A percentile compares a stretch with the other conserved stretches of the same genome.
Conservation (phyloP, 1,284 basidiomycete species). For the Ganoderma lingzhi region DNA sequence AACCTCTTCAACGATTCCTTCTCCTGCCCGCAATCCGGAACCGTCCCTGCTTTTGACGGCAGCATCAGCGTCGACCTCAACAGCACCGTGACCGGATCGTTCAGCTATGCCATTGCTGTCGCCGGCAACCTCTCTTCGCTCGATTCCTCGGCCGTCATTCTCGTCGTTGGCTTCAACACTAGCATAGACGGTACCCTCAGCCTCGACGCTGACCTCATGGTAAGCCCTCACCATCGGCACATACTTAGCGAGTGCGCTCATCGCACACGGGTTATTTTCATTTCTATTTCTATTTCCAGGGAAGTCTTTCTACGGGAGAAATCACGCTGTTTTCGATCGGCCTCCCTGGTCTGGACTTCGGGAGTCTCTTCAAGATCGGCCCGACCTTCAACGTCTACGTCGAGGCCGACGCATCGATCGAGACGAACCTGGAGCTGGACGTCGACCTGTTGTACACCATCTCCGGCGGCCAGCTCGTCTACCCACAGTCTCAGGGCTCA, state of each 20-base stretch:
- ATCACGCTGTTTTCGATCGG: not conserved
- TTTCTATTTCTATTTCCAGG: not conserved
- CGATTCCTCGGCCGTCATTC: not conserved
- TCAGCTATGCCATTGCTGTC: not conserved
- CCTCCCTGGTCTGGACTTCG: conserved; percentile 4
- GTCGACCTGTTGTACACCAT: conserved; percentile 47
- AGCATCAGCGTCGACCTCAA: not conserved
- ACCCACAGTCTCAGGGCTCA: conserved; percentile 43
- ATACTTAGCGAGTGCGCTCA: not conserved
- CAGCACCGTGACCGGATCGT: conserved; percentile 9
- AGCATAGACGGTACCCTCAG: conserved; percentile 4
- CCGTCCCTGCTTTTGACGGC: not conserved
- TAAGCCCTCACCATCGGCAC: not conserved
- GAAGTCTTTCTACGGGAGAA: not conserved
- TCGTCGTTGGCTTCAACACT: conserved; percentile 6
- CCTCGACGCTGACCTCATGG: not conserved
- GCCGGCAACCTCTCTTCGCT: not conserved
- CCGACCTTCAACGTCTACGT: conserved; percentile 44
- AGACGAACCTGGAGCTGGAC: conserved; percentile 46
- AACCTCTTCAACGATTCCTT: conserved; percentile 3
- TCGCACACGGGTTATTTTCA: too few species aligned
- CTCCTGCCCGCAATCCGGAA: conserved; percentile 14
- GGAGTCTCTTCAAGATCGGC: conserved; percentile 43
- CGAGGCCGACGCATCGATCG: conserved; percentile 40
- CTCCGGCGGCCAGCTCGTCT: conserved; percentile 48